phyloP scores from a whole-genome alignment of 1,139 yeast genomes.

The Lodderomyces elongisporus region DNA sequence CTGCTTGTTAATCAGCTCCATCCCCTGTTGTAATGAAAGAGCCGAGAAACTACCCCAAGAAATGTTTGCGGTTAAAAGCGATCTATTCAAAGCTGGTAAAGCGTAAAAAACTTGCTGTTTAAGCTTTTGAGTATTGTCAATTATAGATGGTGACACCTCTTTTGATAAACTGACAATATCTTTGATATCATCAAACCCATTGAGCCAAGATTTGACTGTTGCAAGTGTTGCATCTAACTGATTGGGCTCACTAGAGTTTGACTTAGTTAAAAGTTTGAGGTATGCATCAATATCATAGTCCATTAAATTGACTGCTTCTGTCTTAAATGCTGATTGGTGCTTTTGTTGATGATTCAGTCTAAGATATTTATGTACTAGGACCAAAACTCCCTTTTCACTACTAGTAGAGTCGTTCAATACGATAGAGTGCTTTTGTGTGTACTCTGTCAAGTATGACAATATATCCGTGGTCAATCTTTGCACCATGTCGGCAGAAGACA shows the following conservation, averaged over 20 bases:
- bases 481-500: too few relatives aligned
- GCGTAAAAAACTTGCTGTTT: neutral
- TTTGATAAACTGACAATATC: slow-evolving; percentile 1
- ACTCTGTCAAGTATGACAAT: too few relatives aligned
- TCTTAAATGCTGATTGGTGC: too few relatives aligned
- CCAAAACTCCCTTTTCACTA: too few relatives aligned
- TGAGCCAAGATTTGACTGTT: slow-evolving; percentile 20
- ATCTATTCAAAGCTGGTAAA: slow-evolving; percentile 9
- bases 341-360: too few relatives aligned
- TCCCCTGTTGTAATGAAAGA: too few relatives aligned
- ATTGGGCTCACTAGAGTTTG: slow-evolving; percentile 10
- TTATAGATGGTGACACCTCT: neutral
- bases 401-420: too few relatives aligned
- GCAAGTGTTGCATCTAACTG: slow-evolving; percentile 13
- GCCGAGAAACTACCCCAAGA: slow-evolving; percentile 16
- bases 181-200: slow-evolving; percentile 12
- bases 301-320: slow-evolving; percentile 20
- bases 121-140: too few relatives aligned
- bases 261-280: slow-evolving; percentile 7
- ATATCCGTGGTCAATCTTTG: too few relatives aligned
- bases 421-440: too few relatives aligned
- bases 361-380: too few relatives aligned
- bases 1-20: too few relatives aligned
- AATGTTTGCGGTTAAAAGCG: slow-evolving; percentile 3
- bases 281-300: slow-evolving; percentile 26